Evolutionary conservation across 768 basidiomycete genomes (phyloP).

Genomic region (Pleurotus pulmonarius): DNA sequence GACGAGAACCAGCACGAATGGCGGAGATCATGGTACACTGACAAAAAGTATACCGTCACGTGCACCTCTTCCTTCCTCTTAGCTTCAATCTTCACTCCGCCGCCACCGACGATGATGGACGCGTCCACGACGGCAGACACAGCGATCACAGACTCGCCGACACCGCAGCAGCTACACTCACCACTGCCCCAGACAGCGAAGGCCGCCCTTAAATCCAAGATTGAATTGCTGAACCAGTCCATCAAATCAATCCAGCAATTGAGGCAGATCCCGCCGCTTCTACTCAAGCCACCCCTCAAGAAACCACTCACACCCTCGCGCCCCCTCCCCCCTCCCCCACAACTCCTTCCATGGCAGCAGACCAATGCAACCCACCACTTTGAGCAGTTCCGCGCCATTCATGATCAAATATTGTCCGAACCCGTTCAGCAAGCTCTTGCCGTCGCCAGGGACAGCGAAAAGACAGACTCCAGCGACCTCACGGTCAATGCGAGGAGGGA

Average conservation of each 20-base stretch:
- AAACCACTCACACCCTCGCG: neutral
- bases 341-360: slow-evolving; percentile 2
- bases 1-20: slow-evolving; percentile 1
- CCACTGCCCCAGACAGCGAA: neutral
- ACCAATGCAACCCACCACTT: slow-evolving; percentile 25
- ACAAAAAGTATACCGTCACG: neutral
- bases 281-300: slow-evolving; percentile 35
- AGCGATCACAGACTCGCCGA: neutral
- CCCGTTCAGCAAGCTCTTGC: slow-evolving; percentile 56
- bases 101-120: neutral
- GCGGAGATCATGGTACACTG: slow-evolving; percentile 2
- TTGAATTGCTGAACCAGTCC: slow-evolving; percentile 15
- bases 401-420: slow-evolving; percentile 44
- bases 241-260: slow-evolving; percentile 39
- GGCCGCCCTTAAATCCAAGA: neutral
- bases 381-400: slow-evolving; percentile 41
- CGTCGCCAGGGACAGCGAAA: slow-evolving; percentile 52
- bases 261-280: slow-evolving; percentile 40
- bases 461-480: slow-evolving; percentile 47
- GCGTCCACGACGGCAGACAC: neutral
- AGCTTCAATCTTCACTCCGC: neutral
- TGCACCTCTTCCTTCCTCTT: neutral
- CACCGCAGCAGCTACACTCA: neutral
- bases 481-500: slow-evolving; percentile 41
- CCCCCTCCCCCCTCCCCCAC: slow-evolving; percentile 3